Base-by-base conservation (phyloP, 345 rosid species). In the Brassica juncea region DNA sequence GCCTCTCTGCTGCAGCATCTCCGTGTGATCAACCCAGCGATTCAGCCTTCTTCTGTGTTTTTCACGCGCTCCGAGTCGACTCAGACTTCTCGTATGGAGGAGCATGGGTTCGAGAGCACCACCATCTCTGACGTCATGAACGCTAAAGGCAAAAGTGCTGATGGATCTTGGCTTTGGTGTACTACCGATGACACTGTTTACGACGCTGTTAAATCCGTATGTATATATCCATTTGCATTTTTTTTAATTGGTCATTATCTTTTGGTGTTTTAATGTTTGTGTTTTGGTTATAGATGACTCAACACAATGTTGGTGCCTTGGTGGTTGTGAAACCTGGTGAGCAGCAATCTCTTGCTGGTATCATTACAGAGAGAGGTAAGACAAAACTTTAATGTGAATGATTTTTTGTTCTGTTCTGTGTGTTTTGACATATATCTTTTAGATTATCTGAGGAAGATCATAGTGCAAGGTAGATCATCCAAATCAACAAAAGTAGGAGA, bases 131-230 rank as follows among this genome's bases (percentile, higher is more conserved):
- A 95, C 54, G 62, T 95, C 23, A 72, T 95, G 87, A 90, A 86
- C 57, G 88, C 77, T 0, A 95, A 95, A 84, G 98, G 99, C 61
- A 91, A 91, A 84, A 71, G 69, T 70, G 99, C 98, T 2, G 98
- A 95, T 86, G 99, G 99, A 47, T 95, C 99, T 75, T 92, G 99
- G 99, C 96, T 95, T 80, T 95, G 99, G 99, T 95, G 99, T 89
- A 88, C 97, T 2, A 92, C 92, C 2, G 89, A 92, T 68, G 99
- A 95, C 80, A 25, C 87, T 44, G 98, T 95, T 32, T 93, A 92
- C 66, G 94, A 95, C 63, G 99, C 97, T 78, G 99, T 95, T 52
- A 86, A 95, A 87, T 89, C 99, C 86, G 99, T 95, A 88, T 49
- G 89, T 27, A 3, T 9, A 14, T 2, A 16, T 12, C 28, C 7